These are phyloP conservation scores for Aspergillus floridensis DNA, from an alignment of 2,329 filamentous ascomycete genomes.

Conservation along the genomic window DNA sequence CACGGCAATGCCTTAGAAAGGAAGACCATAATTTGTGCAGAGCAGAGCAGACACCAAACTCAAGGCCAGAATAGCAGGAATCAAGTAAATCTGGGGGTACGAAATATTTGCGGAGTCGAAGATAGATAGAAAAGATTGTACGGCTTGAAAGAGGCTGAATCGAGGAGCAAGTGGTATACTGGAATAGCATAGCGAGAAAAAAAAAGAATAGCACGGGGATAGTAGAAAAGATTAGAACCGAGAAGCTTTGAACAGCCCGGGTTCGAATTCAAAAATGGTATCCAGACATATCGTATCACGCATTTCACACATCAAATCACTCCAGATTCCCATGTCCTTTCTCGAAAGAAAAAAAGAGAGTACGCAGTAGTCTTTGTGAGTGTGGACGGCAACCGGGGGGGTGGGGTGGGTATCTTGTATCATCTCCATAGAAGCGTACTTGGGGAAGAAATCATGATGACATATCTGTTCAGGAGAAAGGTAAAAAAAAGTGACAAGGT, in stretches of 20 bases:
- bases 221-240: neutral
- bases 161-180: neutral
- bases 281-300: neutral
- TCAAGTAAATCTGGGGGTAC: too few relatives aligned
- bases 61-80: too few relatives aligned
- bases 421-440: neutral
- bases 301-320: neutral
- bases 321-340: neutral
- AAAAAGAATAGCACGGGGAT: neutral
- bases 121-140: too few relatives aligned
- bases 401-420: neutral
- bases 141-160: too few relatives aligned
- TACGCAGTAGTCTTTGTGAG: neutral
- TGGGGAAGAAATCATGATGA: neutral
- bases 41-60: too few relatives aligned
- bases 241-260: too few relatives aligned
- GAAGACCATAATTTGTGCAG: too few relatives aligned
- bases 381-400: neutral
- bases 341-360: neutral
- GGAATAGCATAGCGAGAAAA: neutral
- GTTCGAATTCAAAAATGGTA: neutral
- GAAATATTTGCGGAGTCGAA: too few relatives aligned
- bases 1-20: too few relatives aligned
- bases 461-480: neutral
- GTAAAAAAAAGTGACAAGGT: neutral